A percentile compares a stretch with the other conserved stretches of the same genome.
Evolutionary conservation across 2,329 filamentous ascomycete genomes (phyloP).

Genomic region (Alternaria tenuissima): DNA sequence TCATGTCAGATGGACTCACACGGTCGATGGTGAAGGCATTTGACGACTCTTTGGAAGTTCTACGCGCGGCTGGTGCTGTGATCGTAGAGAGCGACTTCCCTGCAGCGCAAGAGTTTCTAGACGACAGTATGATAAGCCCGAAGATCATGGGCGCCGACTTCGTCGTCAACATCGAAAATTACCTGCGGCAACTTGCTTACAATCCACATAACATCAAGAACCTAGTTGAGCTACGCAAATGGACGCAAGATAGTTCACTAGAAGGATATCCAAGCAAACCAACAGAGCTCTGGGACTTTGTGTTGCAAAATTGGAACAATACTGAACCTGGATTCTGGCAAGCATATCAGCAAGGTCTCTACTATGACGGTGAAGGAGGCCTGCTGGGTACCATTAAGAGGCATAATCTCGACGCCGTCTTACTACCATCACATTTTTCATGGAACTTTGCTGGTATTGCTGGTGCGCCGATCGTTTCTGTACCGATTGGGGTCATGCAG

Average conservation of each 20-base stretch:
- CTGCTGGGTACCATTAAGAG: not conserved
- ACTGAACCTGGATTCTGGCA: not conserved
- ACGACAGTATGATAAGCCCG: slow-evolving; percentile 66
- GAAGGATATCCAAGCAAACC: not conserved
- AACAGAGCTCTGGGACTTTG: not conserved
- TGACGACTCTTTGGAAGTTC: slow-evolving; percentile 57
- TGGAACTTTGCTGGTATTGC: not conserved
- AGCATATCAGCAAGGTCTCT: not conserved
- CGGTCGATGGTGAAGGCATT: slow-evolving; percentile 59
- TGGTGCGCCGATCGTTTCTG: not conserved
- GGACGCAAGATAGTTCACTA: not conserved
- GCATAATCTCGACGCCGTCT: not conserved
- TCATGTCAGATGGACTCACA: slow-evolving; percentile 65
- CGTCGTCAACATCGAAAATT: slow-evolving; percentile 71
- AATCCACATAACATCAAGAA: slow-evolving; percentile 52
- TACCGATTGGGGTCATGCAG: not conserved
- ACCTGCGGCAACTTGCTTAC: slow-evolving; percentile 65
- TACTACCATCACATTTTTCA: not conserved
- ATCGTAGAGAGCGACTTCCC: slow-evolving; percentile 70
- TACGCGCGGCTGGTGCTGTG: slow-evolving; percentile 70
- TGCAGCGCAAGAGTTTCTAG: slow-evolving; percentile 78
- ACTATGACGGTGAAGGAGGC: not conserved
- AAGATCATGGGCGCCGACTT: slow-evolving; percentile 77
- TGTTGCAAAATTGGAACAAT: not conserved
- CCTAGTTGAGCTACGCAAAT: not conserved